Conservation (phyloP, 2,329 filamentous ascomycete species). For the Monosporascus sp. region DNA sequence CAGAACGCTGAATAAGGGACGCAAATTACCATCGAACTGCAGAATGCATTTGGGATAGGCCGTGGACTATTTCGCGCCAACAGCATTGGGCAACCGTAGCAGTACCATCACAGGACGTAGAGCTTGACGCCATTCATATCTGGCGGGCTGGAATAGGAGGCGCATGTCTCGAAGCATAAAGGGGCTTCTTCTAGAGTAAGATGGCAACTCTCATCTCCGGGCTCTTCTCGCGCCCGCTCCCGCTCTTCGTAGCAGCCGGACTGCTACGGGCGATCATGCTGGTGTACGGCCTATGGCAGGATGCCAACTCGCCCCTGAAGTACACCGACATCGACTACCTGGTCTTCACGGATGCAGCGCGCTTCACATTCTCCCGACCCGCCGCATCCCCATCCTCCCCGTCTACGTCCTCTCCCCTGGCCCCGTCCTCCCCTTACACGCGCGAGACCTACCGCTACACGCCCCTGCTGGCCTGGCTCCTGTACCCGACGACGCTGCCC, state of each 20-base stretch:
- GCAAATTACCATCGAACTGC: too few species aligned
- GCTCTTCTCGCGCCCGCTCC: slow-evolving; percentile 34
- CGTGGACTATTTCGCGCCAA: too few species aligned
- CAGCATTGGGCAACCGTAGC: too few species aligned
- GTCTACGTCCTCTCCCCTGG: slow-evolving; percentile 77
- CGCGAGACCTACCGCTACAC: slow-evolving; percentile 97
- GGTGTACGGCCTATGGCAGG: slow-evolving; percentile 87
- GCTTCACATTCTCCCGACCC: slow-evolving; percentile 43
- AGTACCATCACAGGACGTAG: neutral
- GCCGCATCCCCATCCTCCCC: slow-evolving; percentile 56
- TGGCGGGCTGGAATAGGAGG: neutral
- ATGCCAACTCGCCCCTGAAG: slow-evolving; percentile 85
- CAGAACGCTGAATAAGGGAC: too few species aligned
- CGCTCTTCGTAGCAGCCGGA: slow-evolving; percentile 53
- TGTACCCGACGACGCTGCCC: slow-evolving; percentile 65
- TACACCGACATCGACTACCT: slow-evolving; percentile 99
- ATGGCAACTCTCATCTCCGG: slow-evolving; percentile 21
- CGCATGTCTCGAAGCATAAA: neutral
- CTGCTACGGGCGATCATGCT: slow-evolving; percentile 69
- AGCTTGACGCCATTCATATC: neutral
- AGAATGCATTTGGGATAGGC: too few species aligned
- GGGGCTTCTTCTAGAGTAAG: neutral
- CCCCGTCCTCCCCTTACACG: slow-evolving; percentile 67
- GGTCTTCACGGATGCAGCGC: slow-evolving; percentile 93
- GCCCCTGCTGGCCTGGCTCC: slow-evolving; percentile 84